A percentile compares a stretch with the other conserved stretches of the same genome.
These are phyloP conservation scores for Coniosporium apollinis DNA, from an alignment of 495 filamentous ascomycete genomes.

Conservation along the genomic window DNA sequence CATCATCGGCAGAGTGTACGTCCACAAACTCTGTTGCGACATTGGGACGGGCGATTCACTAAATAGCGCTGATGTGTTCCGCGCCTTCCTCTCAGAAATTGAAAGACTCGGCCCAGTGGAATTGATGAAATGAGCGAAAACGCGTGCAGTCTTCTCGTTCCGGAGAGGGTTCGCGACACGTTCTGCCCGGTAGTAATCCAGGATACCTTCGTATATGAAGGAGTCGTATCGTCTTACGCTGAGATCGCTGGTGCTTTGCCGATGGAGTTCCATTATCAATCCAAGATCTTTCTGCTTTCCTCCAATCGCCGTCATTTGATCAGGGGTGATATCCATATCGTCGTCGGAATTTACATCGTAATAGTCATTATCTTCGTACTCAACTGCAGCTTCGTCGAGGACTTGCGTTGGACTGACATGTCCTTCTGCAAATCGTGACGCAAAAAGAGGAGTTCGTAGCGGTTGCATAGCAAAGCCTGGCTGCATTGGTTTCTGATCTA, in stretches of 20 bases:
- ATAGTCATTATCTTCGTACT: slow-evolving; percentile 39
- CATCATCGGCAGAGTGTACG: slow-evolving; percentile 70
- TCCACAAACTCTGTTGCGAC: slow-evolving; percentile 68
- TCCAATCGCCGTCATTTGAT: slow-evolving; percentile 17
- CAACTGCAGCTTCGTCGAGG: slow-evolving; percentile 24
- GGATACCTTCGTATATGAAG: slow-evolving; percentile 53
- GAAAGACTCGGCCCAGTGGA: slow-evolving; percentile 78
- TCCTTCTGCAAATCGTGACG: too few relatives aligned
- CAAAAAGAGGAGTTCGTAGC: too few relatives aligned
- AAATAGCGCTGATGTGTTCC: slow-evolving; percentile 59
- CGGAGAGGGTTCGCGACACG: slow-evolving; percentile 62
- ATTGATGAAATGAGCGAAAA: slow-evolving; percentile 87
- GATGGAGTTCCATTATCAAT: slow-evolving; percentile 27
- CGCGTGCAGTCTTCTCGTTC: slow-evolving; percentile 63
- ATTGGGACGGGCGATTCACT: slow-evolving; percentile 43
- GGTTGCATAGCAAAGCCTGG: too few relatives aligned
- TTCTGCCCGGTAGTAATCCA: slow-evolving; percentile 62
- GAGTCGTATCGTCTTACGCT: slow-evolving; percentile 43
- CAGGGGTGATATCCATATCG: slow-evolving; percentile 38
- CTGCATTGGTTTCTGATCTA: too few relatives aligned
- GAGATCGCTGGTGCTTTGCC: slow-evolving; percentile 32
- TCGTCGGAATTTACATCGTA: slow-evolving; percentile 54
- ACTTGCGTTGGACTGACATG: slow-evolving; percentile 17
- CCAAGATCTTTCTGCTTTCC: slow-evolving; percentile 23
- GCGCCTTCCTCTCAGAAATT: slow-evolving; percentile 69